Conservation (phyloP, 2,329 filamentous ascomycete genomes). For the Talaromyces sp. region DNA sequence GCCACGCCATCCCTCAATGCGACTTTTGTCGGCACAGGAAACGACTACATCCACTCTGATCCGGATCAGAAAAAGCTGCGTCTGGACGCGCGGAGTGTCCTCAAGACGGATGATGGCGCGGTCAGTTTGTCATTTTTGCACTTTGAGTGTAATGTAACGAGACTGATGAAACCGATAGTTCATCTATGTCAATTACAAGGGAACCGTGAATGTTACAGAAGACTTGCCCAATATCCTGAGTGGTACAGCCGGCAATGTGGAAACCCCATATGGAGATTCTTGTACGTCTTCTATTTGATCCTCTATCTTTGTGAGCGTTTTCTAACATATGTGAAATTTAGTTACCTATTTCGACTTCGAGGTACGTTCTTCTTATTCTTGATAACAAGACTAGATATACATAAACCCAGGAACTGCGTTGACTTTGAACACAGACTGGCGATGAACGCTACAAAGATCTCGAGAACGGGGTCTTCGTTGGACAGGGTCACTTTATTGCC, state of each 20-base stretch:
- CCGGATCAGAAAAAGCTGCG: slow-evolving; percentile 34
- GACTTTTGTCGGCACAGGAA: slow-evolving; percentile 31
- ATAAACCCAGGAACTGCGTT: neutral
- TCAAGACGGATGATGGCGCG: slow-evolving; percentile 20
- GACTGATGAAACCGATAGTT: slow-evolving; percentile 16
- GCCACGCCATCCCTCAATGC: slow-evolving; percentile 35
- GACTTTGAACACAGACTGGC: slow-evolving; percentile 28
- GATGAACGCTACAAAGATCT: slow-evolving; percentile 37
- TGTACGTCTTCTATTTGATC: slow-evolving; percentile 25
- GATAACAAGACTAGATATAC: neutral
- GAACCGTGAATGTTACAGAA: slow-evolving; percentile 31
- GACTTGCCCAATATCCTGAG: slow-evolving; percentile 28
- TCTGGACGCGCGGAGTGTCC: slow-evolving; percentile 34
- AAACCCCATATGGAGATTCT: slow-evolving; percentile 35
- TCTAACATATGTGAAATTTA: slow-evolving; percentile 7
- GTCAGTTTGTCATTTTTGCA: slow-evolving; percentile 21
- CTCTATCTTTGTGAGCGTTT: neutral
- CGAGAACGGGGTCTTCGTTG: slow-evolving; percentile 37
- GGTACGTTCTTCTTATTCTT: slow-evolving; percentile 17
- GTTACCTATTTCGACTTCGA: slow-evolving; percentile 35
- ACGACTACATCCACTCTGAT: slow-evolving; percentile 40
- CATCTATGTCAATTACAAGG: slow-evolving; percentile 39
- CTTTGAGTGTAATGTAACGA: neutral
- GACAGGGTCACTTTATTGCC: slow-evolving; percentile 34
- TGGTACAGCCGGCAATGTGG: slow-evolving; percentile 25